phyloP scores from a whole-genome alignment of 192 early-diverging fungal species.

The Coemansia aciculifera region DNA sequence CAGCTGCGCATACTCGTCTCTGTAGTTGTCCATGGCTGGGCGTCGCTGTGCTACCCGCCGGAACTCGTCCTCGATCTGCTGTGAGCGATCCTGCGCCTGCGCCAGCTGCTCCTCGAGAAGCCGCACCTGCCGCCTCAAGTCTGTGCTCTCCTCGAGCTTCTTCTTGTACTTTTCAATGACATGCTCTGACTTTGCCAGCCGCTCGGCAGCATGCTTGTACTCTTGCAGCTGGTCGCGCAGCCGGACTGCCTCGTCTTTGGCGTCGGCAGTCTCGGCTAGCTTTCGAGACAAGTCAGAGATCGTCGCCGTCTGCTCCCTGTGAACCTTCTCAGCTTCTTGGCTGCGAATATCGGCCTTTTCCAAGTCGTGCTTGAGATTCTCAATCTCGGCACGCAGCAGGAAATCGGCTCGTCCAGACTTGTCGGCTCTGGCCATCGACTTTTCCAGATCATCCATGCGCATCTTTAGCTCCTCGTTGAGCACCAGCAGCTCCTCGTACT shows the following conservation, averaged over 20 bases:
- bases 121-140: constrained; percentile 78
- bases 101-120: constrained; percentile 75
- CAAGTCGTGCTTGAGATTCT: constrained; percentile 81
- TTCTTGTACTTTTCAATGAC: constrained; percentile 97
- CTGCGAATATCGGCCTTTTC: constrained; percentile 74
- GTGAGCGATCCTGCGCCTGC: constrained; percentile 67
- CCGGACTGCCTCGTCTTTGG: constrained; percentile 68
- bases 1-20: constrained; percentile 75
- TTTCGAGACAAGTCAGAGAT: constrained; percentile 70
- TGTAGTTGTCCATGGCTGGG: constrained; percentile 84
- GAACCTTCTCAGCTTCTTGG: constrained; percentile 66
- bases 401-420: constrained; percentile 83
- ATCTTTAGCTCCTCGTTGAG: constrained; percentile 72
- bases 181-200: constrained; percentile 89
- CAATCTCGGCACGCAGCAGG: constrained; percentile 82
- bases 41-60: constrained; percentile 75
- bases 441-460: constrained; percentile 79
- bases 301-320: constrained; percentile 59
- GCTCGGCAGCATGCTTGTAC: constrained; percentile 86
- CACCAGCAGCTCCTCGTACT: constrained; percentile 66
- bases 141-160: constrained; percentile 85
- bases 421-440: constrained; percentile 64
- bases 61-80: constrained; percentile 85
- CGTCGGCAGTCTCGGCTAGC: constrained; percentile 60
- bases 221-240: constrained; percentile 92